phyloP scores from a whole-genome alignment of 306 rosid genomes.

The Oxytropis ochrocephala region DNA sequence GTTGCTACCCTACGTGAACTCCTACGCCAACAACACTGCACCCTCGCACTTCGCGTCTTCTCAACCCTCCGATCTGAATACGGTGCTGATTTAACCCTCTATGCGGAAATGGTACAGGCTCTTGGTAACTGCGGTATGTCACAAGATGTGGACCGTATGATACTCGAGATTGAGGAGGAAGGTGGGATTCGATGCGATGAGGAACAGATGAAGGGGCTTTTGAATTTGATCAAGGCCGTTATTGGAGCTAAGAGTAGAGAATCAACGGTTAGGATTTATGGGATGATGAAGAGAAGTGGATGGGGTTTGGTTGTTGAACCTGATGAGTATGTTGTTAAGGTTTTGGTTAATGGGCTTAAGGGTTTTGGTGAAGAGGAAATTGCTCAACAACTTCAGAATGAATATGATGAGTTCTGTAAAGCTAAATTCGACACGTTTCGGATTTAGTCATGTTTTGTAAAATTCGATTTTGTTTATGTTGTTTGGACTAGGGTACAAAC shows the following conservation, averaged over 20 bases:
- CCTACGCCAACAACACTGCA: constrained; percentile 66
- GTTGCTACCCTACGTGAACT: constrained; percentile 74
- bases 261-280: constrained; percentile 69
- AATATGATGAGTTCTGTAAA: constrained; percentile 20
- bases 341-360: constrained; percentile 58
- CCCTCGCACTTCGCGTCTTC: constrained; percentile 59
- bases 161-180: constrained; percentile 38
- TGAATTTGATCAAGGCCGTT: constrained; percentile 57
- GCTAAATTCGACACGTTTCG: constrained; percentile 16
- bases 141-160: constrained; percentile 58
- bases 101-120: constrained; percentile 48
- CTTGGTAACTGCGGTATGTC: constrained; percentile 35
- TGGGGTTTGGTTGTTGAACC: constrained; percentile 39
- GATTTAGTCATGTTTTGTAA: background rate
- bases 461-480: background rate
- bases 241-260: constrained; percentile 53
- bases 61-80: constrained; percentile 66
- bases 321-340: constrained; percentile 59
- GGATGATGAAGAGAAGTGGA: constrained; percentile 58
- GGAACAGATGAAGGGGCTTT: constrained; percentile 37
- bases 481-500: background rate
- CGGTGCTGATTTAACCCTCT: constrained; percentile 42
- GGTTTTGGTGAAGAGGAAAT: constrained; percentile 49
- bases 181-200: constrained; percentile 35
- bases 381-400: constrained; percentile 32